Evolutionary conservation across 805 yeast genomes (phyloP).

Genomic region (Vanderwaltozyma verrucispora): DNA sequence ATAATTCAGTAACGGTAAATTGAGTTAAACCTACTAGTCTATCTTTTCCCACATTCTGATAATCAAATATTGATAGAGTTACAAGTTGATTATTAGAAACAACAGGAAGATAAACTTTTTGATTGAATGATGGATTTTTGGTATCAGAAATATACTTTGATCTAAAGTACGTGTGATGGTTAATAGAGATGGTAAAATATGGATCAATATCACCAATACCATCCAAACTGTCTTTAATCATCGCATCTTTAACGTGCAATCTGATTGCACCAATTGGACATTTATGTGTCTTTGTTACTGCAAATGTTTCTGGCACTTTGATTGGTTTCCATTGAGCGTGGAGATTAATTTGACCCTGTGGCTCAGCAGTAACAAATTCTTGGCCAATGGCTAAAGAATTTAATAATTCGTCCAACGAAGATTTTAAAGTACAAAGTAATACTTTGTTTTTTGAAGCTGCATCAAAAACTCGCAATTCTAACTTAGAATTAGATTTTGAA

Average conservation of each 20-base stretch:
- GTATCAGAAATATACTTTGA: conserved; percentile 47
- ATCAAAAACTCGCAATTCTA: conserved; percentile 53
- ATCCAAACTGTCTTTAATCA: conserved; percentile 42
- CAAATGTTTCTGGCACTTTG: conserved; percentile 40
- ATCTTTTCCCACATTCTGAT: conserved; percentile 52
- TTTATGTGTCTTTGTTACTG: conserved; percentile 34
- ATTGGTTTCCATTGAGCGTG: conserved; percentile 65
- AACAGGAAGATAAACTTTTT: conserved; percentile 50
- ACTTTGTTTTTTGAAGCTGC: conserved; percentile 37
- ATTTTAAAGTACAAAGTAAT: conserved; percentile 40
- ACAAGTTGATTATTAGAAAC: conserved; percentile 50
- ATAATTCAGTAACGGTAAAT: conserved; percentile 38
- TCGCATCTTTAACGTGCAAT: conserved; percentile 46
- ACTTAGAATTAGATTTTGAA: conserved; percentile 44
- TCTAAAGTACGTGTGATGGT: conserved; percentile 46
- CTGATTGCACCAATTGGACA: conserved; percentile 56
- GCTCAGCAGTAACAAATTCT: conserved; percentile 41
- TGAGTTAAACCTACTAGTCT: conserved; percentile 52
- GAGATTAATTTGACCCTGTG: conserved; percentile 46
- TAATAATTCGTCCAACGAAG: conserved; percentile 40
- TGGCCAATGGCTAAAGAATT: conserved; percentile 34
- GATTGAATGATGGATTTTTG: conserved; percentile 48
- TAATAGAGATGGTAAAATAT: conserved; percentile 47
- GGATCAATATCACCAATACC: conserved; percentile 71
- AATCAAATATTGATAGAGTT: conserved; percentile 53